These are phyloP conservation scores for Rhodotorula mucilaginosa DNA, from an alignment of 1,284 basidiomycete genomes.

Conservation along the genomic window DNA sequence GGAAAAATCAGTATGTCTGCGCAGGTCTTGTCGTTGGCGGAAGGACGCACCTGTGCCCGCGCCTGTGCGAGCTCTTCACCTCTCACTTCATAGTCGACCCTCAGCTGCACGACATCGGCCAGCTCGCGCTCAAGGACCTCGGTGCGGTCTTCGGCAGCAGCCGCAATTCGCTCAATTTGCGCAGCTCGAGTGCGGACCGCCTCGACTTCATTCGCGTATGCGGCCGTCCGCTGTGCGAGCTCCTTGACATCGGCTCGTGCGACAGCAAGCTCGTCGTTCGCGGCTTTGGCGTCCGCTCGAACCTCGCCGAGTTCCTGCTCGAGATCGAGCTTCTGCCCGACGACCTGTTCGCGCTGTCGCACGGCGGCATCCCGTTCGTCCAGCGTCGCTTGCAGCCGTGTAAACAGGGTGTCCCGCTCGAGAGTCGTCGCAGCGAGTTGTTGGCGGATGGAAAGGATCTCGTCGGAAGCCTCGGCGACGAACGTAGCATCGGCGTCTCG, in stretches of 20 bases:
- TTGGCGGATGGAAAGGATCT: not conserved
- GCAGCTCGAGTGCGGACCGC: no score
- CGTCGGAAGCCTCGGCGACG: not conserved
- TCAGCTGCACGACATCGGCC: not conserved
- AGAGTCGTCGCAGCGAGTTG: constrained; percentile 10
- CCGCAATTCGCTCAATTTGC: not conserved
- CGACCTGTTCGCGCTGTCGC: not conserved
- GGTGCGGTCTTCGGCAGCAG: not conserved
- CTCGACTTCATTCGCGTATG: no score
- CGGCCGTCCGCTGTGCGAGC: not conserved
- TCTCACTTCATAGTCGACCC: no score
- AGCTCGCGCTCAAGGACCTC: no score
- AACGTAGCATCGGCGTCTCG: not conserved
- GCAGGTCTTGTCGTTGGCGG: no score
- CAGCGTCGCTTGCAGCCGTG: not conserved
- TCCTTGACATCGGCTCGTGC: not conserved
- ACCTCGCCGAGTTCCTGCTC: not conserved
- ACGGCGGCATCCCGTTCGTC: not conserved
- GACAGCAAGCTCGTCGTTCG: not conserved
- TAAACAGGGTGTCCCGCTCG: constrained; percentile 6
- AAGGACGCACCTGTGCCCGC: no score
- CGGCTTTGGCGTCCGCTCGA: not conserved
- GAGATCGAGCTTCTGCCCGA: no score
- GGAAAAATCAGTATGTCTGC: no score
- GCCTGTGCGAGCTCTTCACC: no score